phyloP scores from a whole-genome alignment of 2,329 filamentous ascomycete genomes.

The Fusarium mangiferae region DNA sequence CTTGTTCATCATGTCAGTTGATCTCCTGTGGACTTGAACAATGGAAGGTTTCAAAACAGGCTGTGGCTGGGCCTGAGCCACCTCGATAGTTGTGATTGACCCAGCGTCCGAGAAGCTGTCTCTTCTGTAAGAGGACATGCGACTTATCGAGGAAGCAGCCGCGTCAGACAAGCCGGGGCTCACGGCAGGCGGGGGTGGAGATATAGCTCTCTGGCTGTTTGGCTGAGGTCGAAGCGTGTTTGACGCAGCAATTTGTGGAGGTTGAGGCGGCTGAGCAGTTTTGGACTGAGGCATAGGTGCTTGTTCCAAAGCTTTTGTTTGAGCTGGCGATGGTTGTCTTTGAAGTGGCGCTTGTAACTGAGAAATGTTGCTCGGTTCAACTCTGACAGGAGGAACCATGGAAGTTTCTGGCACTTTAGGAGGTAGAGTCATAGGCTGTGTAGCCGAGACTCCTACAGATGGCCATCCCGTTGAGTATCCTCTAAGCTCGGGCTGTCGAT shows the following conservation, averaged over 20 bases:
- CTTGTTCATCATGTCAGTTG: conserved; percentile 33
- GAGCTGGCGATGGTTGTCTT: not conserved
- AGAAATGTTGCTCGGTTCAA: not conserved
- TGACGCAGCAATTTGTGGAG: not conserved
- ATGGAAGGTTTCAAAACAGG: conserved; percentile 41
- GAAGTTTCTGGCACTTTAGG: not conserved
- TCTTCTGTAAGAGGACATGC: conserved; percentile 25
- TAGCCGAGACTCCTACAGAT: not conserved
- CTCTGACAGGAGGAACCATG: not conserved
- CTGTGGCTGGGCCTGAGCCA: conserved; percentile 41
- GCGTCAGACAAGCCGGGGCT: conserved; percentile 32
- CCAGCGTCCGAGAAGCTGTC: conserved; percentile 41
- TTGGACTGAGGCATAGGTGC: not conserved
- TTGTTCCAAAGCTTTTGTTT: not conserved
- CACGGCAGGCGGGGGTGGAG: conserved; percentile 13
- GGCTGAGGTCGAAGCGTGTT: not conserved
- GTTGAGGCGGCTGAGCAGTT: not conserved
- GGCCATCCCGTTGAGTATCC: not conserved
- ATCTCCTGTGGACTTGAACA: conserved; percentile 38
- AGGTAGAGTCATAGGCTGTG: not conserved
- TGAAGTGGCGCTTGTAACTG: not conserved
- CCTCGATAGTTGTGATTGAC: conserved; percentile 41
- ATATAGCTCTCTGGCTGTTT: not conserved
- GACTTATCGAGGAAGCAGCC: conserved; percentile 23
- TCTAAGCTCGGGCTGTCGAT: not conserved